Evolutionary conservation across 345 rosid species (phyloP).

Genomic region (Clarkia xantiana): DNA sequence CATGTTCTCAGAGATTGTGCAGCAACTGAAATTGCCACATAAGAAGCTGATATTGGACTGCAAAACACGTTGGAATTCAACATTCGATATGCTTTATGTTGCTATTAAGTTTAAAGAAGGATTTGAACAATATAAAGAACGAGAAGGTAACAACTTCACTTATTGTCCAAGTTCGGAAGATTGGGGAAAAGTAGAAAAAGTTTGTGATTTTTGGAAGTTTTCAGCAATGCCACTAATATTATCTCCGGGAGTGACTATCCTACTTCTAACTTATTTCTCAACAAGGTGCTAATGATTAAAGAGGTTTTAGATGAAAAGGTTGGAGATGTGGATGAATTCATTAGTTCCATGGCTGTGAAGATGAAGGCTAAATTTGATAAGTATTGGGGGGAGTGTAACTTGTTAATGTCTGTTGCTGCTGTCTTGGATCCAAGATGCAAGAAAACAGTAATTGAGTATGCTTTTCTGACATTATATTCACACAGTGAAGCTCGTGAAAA

Average conservation of each 20-base stretch:
- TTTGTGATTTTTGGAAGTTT: constrained; percentile 2
- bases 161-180: constrained; percentile 8
- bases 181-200: constrained; percentile 4
- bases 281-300: neutral
- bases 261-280: neutral
- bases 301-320: constrained; percentile 2
- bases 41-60: neutral
- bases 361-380: neutral
- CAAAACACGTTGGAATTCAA: neutral
- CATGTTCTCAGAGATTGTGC: neutral
- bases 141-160: neutral
- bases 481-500: no score
- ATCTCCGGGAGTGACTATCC: neutral
- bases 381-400: neutral
- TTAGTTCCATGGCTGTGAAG: neutral
- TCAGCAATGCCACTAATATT: neutral
- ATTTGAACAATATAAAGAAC: neutral
- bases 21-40: constrained; percentile 2
- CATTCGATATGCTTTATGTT: neutral
- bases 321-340: neutral
- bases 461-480: neutral
- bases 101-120: constrained; percentile 4
- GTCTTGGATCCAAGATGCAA: neutral
- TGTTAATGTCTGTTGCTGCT: neutral
- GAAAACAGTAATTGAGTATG: neutral